phyloP scores from a whole-genome alignment of 495 filamentous ascomycete species.

The Lineolata rhizophorae region DNA sequence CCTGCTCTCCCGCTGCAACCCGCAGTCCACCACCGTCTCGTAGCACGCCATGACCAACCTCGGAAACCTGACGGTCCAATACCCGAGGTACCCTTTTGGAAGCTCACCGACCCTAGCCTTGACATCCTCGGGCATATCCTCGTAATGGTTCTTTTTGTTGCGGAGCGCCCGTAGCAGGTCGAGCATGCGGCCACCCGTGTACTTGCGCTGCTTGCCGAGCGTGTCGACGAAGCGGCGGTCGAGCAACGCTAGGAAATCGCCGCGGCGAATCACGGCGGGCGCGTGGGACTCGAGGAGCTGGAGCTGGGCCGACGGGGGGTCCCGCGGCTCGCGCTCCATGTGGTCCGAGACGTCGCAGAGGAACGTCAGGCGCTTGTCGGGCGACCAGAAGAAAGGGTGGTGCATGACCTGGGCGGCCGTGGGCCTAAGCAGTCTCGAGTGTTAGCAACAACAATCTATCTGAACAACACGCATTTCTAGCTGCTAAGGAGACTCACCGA shows the following conservation, averaged over 20 bases:
- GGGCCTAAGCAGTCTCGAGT: no score
- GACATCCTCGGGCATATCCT: constrained; percentile 22
- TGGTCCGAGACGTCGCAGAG: constrained; percentile 86
- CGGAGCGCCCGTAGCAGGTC: constrained; percentile 75
- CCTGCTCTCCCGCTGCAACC: constrained; percentile 40
- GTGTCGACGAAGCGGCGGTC: constrained; percentile 66
- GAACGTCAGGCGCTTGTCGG: constrained; percentile 72
- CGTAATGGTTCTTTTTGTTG: constrained; percentile 49
- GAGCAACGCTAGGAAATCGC: constrained; percentile 57
- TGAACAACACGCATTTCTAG: no score
- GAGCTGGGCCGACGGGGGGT: constrained; percentile 49
- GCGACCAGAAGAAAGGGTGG: constrained; percentile 90
- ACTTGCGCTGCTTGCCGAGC: constrained; percentile 87
- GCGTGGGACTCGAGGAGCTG: constrained; percentile 37
- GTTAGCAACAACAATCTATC: no score
- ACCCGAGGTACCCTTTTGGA: constrained; percentile 66
- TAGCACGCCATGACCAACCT: constrained; percentile 65
- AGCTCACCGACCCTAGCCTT: constrained; percentile 26
- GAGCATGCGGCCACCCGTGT: constrained; percentile 59
- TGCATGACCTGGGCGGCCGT: constrained; percentile 54
- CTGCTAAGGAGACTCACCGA: neutral
- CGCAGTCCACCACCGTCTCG: constrained; percentile 41
- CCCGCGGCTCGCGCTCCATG: constrained; percentile 74
- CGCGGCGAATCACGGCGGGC: constrained; percentile 28
- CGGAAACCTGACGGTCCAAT: constrained; percentile 69